Evolutionary conservation across 1,284 basidiomycete species (phyloP).

Genomic region (Cryptococcus sp.): DNA sequence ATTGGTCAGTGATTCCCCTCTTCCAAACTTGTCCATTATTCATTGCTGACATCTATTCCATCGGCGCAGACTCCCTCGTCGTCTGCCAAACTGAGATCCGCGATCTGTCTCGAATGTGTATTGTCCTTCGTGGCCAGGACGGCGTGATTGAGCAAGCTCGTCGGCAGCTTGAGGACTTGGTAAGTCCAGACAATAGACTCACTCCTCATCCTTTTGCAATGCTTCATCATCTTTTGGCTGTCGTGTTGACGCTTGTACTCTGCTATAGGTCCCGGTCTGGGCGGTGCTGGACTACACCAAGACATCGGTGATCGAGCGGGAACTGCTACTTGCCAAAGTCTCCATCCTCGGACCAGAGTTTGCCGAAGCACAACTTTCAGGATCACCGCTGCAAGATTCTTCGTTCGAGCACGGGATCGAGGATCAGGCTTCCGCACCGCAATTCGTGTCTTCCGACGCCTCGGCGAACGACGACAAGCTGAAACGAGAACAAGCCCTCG

Average conservation of each 20-base stretch:
- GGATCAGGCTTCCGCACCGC: slow-evolving; percentile 28
- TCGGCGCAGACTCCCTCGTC: slow-evolving; percentile 78
- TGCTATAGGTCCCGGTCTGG: slow-evolving; percentile 85
- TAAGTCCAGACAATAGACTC: too few relatives aligned
- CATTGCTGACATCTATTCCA: background rate
- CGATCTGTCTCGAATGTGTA: slow-evolving; percentile 97
- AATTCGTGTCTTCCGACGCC: slow-evolving; percentile 31
- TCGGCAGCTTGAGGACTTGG: slow-evolving; percentile 89
- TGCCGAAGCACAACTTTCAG: slow-evolving; percentile 73
- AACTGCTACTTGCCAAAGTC: slow-evolving; percentile 85
- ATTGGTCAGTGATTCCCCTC: slow-evolving; percentile 58
- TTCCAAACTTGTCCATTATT: too few relatives aligned
- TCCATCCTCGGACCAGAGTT: slow-evolving; percentile 98
- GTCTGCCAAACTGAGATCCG: slow-evolving; percentile 98
- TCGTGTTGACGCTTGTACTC: background rate
- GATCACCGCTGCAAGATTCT: slow-evolving; percentile 70
- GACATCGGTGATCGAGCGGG: slow-evolving; percentile 82
- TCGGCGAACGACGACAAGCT: slow-evolving; percentile 56
- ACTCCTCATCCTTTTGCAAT: background rate
- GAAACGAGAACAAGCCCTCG: slow-evolving; percentile 68
- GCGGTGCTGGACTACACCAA: slow-evolving; percentile 95
- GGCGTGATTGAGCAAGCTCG: slow-evolving; percentile 96
- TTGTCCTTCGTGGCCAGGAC: slow-evolving; percentile 94
- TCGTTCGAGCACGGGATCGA: slow-evolving; percentile 44
- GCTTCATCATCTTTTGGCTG: slow-evolving; percentile 2